phyloP scores from a whole-genome alignment of 2,329 filamentous ascomycete genomes.

The Aureobasidium sp. region DNA sequence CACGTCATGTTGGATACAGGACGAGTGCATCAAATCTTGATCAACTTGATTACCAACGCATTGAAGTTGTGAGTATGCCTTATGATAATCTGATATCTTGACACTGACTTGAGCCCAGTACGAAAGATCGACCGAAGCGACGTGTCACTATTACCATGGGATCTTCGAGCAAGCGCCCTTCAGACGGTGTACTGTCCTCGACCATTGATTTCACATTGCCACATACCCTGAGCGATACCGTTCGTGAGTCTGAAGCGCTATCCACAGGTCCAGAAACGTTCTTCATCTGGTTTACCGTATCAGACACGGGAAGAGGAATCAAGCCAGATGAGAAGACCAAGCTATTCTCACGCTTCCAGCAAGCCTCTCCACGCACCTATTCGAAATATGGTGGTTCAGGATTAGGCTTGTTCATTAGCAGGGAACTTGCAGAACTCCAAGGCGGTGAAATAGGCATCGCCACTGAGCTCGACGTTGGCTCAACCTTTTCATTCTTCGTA shows the following conservation, averaged over 20 bases:
- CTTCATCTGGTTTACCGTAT: slow-evolving; percentile 21
- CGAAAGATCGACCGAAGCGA: slow-evolving; percentile 19
- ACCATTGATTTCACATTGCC: slow-evolving; percentile 20
- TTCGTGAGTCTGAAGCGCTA: slow-evolving; percentile 12
- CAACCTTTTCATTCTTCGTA: slow-evolving; percentile 62
- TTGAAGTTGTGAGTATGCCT: slow-evolving; percentile 21
- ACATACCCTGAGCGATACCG: slow-evolving; percentile 18
- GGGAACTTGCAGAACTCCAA: slow-evolving; percentile 51
- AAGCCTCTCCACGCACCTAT: slow-evolving; percentile 60
- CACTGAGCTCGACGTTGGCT: slow-evolving; percentile 52
- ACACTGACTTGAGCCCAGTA: slow-evolving; percentile 5
- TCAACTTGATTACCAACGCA: slow-evolving; percentile 26
- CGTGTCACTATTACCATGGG: slow-evolving; percentile 19
- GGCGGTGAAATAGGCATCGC: slow-evolving; percentile 63
- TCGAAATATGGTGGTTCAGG: slow-evolving; percentile 60
- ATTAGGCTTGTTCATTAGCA: background rate
- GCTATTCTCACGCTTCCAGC: slow-evolving; percentile 63
- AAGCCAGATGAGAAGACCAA: slow-evolving; percentile 32
- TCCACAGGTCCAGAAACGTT: slow-evolving; percentile 11
- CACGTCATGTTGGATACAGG: slow-evolving; percentile 24
- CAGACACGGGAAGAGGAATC: slow-evolving; percentile 31
- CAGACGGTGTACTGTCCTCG: slow-evolving; percentile 19
- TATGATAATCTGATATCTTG: too few relatives aligned
- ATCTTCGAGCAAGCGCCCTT: slow-evolving; percentile 17
- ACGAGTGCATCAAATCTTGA: slow-evolving; percentile 23